These are phyloP conservation scores for Trichoderma cornu-damae DNA, from an alignment of 2,329 filamentous ascomycete species.

Conservation along the genomic window DNA sequence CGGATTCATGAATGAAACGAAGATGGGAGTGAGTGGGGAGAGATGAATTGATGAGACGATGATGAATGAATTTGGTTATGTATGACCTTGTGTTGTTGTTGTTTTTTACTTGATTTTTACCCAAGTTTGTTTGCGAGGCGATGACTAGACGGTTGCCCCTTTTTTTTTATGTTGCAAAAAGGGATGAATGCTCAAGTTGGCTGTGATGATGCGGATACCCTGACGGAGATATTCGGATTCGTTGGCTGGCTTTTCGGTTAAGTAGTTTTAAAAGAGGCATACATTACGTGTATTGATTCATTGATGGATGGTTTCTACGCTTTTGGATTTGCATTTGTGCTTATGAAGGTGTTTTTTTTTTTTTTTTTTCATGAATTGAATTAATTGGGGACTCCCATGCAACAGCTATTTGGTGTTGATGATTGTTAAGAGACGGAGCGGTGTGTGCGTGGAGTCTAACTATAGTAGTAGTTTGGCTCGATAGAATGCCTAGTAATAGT, in stretches of 20 bases:
- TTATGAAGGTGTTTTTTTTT: neutral
- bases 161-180: neutral
- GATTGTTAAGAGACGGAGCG: too few species aligned
- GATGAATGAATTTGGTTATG: neutral
- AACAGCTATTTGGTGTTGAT: too few species aligned
- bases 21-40: too few species aligned
- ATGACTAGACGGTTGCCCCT: neutral
- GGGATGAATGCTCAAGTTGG: constrained; percentile 4
- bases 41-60: neutral
- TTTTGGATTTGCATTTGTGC: too few species aligned
- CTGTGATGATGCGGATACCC: constrained; percentile 8
- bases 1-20: constrained; percentile 41
- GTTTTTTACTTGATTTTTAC: too few species aligned
- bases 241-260: too few species aligned
- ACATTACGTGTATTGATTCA: neutral
- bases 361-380: too few species aligned
- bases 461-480: too few species aligned
- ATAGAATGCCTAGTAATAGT: too few species aligned
- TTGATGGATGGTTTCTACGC: too few species aligned
- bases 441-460: too few species aligned
- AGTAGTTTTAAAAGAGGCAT: constrained; percentile 13
- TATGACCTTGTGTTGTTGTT: neutral
- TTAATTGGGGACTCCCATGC: too few species aligned
- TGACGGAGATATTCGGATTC: neutral
- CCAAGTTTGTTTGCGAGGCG: neutral